Base-by-base conservation (phyloP, 805 yeast genomes). In the Lachancea dasiensis region DNA sequence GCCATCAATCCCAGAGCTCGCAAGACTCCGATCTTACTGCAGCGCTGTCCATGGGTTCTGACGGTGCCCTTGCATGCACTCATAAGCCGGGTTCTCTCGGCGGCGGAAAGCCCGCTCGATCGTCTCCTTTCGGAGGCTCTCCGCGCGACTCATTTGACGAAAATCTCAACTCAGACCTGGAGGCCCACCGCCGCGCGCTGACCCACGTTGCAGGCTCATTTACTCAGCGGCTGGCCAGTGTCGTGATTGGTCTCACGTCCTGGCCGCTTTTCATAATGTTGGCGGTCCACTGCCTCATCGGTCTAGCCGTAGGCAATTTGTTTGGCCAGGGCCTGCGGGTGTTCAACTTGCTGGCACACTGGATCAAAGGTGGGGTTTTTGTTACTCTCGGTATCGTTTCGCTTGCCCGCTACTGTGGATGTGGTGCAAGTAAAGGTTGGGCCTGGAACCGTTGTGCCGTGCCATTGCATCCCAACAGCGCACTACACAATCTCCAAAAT, bases 351-450 rank as follows among this genome's bases (percentile, higher is more conserved):
- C 69, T 90, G 40, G 98, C 98, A 1, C 98, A 90, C 62, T 86
- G 86, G 72, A 90, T 90, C 60, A 90, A 90, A 61, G 98, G 98
- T 43, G 92, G 90, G 18, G 92, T 90, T 2, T 90, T 90, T 56
- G 70, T 86, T 41, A 46, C 69, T 4, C 64, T 83, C 27, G 98
- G 98, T 15, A 44, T 89, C 6, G 56, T 87, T 5, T 73, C 95
- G n/a, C 68, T 92, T 27, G 83, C 87, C 1, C 76, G 97, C 50
- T 89, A 84, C 60, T 77, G 86, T 51, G 98, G 98, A 3, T 84
- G 81, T 9, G 85, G 81, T 51, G 57, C 72, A 25, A 68, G 72
- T 39, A 66, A 71, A 41, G 97, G 97, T 15, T 81, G 94, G 82
- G 89, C 95, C 3, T 90, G 98, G 98, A 92, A 92, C 64, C 60